Base-by-base conservation (phyloP, 129 eudicot species). In the Daucus carota region DNA sequence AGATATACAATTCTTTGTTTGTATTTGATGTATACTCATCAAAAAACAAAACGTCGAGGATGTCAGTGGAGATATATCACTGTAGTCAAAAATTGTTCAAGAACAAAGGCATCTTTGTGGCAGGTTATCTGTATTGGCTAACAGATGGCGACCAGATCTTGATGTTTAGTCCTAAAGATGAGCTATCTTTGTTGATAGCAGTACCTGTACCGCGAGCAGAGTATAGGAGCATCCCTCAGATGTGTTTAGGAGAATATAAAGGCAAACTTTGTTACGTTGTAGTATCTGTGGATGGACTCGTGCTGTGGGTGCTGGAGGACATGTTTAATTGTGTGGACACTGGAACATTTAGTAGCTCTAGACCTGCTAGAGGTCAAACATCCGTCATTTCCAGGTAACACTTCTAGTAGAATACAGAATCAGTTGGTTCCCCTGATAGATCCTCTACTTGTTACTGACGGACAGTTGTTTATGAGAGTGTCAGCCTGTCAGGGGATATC, bases 171-270 rank as follows among this genome's bases (percentile, higher is more conserved):
- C 78, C 68, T 38, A 44, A 79, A 76, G 36, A 78, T 36, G 89
- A 88, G 82, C 72, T 88, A 13, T 78, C 92, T 32, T 85, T 76
- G 74, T 40, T 85, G 73, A 59, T 88, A 15, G 6, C 26, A 29
- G 63, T 67, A 13, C 89, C 92, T 20, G 13, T 81, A 2, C 85
- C 88, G 2, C 28, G 26, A 3, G 46, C 57, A 11, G 38, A 73
- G 50, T 81, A 80, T 41, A 24, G 20, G 18, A 38, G 45, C 33
- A 31, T 76, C 24, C 84, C 84, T 14, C 79, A 83, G 70, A 73
- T 85, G 77, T 88, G 92, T 68, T 79, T 88, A 36, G 92, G 92
- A 28, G 92, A 83, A 72, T 76, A 79, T 12, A 29, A 77, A 22
- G 84, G 84, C 10, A 75, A 73, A 73, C 73, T 88, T 24, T 72